Evolutionary conservation across 2,329 filamentous ascomycete species (phyloP).

Genomic region (Monosporascus sp.): DNA sequence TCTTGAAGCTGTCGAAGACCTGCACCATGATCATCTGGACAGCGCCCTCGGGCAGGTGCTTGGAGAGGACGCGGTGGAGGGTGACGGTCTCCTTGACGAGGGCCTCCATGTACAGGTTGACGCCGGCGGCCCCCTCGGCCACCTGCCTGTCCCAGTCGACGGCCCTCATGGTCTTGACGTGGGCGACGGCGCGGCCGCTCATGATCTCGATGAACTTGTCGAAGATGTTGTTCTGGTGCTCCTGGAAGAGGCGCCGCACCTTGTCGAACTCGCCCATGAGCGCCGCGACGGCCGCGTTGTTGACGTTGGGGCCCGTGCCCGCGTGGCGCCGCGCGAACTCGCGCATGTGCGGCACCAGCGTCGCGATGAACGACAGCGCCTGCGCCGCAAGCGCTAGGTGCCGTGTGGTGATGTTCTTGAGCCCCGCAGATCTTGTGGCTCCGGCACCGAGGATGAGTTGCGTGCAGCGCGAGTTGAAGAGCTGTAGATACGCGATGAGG

Average conservation of each 20-base stretch:
- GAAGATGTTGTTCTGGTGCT: conserved; percentile 85
- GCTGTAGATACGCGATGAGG: conserved; percentile 78
- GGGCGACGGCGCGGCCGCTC: conserved; percentile 67
- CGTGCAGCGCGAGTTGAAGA: conserved; percentile 95
- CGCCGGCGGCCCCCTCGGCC: conserved; percentile 28
- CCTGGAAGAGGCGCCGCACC: conserved; percentile 74
- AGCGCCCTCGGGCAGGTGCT: conserved; percentile 71
- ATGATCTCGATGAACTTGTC: conserved; percentile 94
- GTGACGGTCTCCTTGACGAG: conserved; percentile 81
- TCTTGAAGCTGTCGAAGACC: conserved; percentile 76
- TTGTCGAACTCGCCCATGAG: conserved; percentile 85
- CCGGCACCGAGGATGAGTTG: conserved; percentile 94
- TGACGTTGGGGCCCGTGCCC: conserved; percentile 36
- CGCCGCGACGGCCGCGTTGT: conserved; percentile 42
- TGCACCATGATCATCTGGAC: conserved; percentile 80
- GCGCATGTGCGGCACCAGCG: conserved; percentile 81
- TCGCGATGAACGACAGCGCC: conserved; percentile 79
- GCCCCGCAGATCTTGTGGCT: conserved; percentile 77
- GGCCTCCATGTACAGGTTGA: conserved; percentile 78
- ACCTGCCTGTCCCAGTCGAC: conserved; percentile 64
- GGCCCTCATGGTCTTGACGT: conserved; percentile 68
- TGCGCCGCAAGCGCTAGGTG: conserved; percentile 90
- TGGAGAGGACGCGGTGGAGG: conserved; percentile 75
- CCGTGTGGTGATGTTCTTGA: conserved; percentile 95
- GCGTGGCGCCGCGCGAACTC: conserved; percentile 83